These are phyloP conservation scores for Saccharomyces hybrid DNA, from an alignment of 1,139 yeast species.

Conservation along the genomic window DNA sequence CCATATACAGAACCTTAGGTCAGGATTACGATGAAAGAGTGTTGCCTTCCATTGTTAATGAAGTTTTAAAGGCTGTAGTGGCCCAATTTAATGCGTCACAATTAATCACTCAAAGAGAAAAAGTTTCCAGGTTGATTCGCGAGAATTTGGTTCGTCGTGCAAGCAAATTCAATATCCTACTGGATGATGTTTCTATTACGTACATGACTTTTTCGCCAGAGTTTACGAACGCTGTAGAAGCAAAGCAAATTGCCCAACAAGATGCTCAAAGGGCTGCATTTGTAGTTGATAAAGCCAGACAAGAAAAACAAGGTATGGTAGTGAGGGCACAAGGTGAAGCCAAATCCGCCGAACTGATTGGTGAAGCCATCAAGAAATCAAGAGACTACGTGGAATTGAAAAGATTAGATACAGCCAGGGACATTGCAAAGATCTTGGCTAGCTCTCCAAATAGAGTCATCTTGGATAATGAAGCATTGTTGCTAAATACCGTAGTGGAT, in stretches of 20 bases:
- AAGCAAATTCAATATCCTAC: constrained; percentile 70
- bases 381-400: constrained; percentile 93
- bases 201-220: constrained; percentile 97
- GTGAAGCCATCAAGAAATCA: constrained; percentile 96
- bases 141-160: constrained; percentile 92
- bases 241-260: constrained; percentile 98
- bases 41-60: constrained; percentile 92
- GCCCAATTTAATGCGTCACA: constrained; percentile 98
- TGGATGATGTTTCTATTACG: constrained; percentile 94
- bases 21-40: constrained; percentile 93
- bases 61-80: constrained; percentile 91
- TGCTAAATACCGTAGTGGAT: constrained; percentile 81
- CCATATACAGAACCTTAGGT: constrained; percentile 86
- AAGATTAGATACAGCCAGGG: constrained; percentile 94
- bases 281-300: constrained; percentile 91
- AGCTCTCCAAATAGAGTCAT: constrained; percentile 85
- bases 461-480: constrained; percentile 84
- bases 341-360: constrained; percentile 92
- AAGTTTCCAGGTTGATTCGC: constrained; percentile 83
- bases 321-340: constrained; percentile 99
- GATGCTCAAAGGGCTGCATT: constrained; percentile 98
- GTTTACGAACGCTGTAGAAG: constrained; percentile 95
- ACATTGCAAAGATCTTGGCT: constrained; percentile 81
- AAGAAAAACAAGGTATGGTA: constrained; percentile 93
- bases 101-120: constrained; percentile 95